Percentiles rank a stretch among this genome's conserved stretches.
Conservation (phyloP, 495 filamentous ascomycete genomes). For the Margaritispora aquatica region DNA sequence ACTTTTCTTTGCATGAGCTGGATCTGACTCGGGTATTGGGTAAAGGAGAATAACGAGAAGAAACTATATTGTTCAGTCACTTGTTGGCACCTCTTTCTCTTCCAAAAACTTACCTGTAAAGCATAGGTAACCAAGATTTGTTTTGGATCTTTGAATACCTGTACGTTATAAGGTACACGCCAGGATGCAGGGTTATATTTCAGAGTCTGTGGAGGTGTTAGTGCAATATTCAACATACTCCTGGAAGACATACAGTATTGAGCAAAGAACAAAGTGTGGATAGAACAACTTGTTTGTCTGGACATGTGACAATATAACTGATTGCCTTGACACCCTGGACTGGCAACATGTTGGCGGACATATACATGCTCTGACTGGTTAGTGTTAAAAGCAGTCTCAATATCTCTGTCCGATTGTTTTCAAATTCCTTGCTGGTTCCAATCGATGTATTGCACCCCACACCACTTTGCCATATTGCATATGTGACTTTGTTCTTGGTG, state of each 20-base stretch:
- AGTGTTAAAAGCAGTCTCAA: conserved; percentile 81
- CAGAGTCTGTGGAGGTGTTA: conserved; percentile 54
- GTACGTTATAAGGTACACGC: conserved; percentile 91
- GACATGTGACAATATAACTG: conserved; percentile 80
- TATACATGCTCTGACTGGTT: conserved; percentile 87
- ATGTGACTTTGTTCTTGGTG: conserved; percentile 76
- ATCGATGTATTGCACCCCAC: conserved; percentile 91
- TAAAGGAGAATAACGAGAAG: conserved; percentile 86
- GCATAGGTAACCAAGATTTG: conserved; percentile 88
- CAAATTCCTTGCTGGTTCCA: conserved; percentile 80
- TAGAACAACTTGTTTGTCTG: conserved; percentile 87
- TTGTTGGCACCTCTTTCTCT: neutral
- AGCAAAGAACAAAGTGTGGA: conserved; percentile 86
- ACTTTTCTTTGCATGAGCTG: conserved; percentile 62
- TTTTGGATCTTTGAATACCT: conserved; percentile 90
- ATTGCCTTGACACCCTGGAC: conserved; percentile 81
- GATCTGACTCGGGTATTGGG: conserved; percentile 75
- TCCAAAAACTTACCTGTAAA: conserved; percentile 45
- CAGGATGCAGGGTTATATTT: conserved; percentile 96
- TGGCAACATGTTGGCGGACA: conserved; percentile 75
- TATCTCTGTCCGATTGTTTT: conserved; percentile 88
- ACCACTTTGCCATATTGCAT: conserved; percentile 96
- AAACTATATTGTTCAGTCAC: conserved; percentile 32
- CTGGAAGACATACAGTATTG: conserved; percentile 69
- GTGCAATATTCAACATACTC: neutral